Evolutionary conservation across 495 filamentous ascomycete genomes (phyloP).

Genomic region (Trichoderma reesei): DNA sequence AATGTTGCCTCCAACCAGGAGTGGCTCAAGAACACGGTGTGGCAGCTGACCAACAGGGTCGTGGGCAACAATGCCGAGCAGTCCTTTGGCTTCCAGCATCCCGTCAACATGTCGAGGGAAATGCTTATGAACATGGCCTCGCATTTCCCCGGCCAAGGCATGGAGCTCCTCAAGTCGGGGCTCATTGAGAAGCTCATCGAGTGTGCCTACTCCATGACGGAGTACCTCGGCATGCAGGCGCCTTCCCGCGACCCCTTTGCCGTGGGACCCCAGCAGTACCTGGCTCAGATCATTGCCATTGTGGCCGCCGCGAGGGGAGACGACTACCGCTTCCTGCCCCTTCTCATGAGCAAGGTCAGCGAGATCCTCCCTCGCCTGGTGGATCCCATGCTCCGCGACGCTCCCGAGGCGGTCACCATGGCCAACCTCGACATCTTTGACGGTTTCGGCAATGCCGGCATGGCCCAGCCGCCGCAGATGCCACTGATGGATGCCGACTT

Average conservation of each 20-base stretch:
- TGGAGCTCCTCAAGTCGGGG: slow-evolving; percentile 65
- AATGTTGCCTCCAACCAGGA: slow-evolving; percentile 66
- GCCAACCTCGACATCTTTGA: slow-evolving; percentile 48
- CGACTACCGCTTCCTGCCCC: slow-evolving; percentile 57
- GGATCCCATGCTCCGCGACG: slow-evolving; percentile 44
- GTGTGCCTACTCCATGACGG: slow-evolving; percentile 60
- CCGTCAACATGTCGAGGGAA: slow-evolving; percentile 61
- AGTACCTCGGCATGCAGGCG: slow-evolving; percentile 59
- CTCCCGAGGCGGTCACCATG: slow-evolving; percentile 30
- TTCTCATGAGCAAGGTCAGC: slow-evolving; percentile 59
- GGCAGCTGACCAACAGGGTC: slow-evolving; percentile 52
- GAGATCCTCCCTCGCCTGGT: slow-evolving; percentile 53
- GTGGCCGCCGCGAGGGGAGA: slow-evolving; percentile 61
- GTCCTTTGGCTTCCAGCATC: slow-evolving; percentile 57
- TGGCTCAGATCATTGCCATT: slow-evolving; percentile 57
- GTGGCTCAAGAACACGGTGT: slow-evolving; percentile 76
- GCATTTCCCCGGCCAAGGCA: slow-evolving; percentile 51
- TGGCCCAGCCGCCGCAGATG: slow-evolving; percentile 33
- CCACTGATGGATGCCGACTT: slow-evolving; percentile 20
- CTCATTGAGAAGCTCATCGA: slow-evolving; percentile 70
- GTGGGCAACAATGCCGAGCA: slow-evolving; percentile 38
- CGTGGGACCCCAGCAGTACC: slow-evolving; percentile 59
- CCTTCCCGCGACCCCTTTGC: slow-evolving; percentile 49
- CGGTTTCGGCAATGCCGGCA: slow-evolving; percentile 44
- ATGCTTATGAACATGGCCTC: slow-evolving; percentile 50